These are phyloP conservation scores for Setaria italica DNA, from an alignment of 202 grass and related monocot species.

Conservation along the genomic window DNA sequence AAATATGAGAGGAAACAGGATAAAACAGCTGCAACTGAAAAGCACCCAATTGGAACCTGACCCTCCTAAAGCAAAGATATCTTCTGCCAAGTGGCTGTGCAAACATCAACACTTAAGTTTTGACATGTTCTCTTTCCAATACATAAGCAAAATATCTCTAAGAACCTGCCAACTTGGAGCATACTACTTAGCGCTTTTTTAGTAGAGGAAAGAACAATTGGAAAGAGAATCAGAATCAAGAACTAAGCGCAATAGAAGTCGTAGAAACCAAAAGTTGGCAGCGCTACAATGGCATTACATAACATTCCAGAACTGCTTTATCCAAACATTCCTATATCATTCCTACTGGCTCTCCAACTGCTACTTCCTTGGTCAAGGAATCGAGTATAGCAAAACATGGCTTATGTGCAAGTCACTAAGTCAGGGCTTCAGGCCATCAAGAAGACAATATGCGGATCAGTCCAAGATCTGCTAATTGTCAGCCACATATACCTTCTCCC, in stretches of 20 bases:
- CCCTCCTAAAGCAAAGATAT: background rate
- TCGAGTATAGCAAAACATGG: background rate
- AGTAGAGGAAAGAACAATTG: background rate
- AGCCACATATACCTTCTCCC: slow-evolving; percentile 39
- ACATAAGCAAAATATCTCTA: background rate
- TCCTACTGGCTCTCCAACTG: slow-evolving; percentile 22
- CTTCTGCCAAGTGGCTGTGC: background rate
- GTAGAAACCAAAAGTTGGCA: background rate
- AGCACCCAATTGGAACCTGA: background rate
- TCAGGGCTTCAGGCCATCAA: slow-evolving; percentile 7
- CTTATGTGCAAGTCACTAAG: background rate
- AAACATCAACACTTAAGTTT: background rate
- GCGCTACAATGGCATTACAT: background rate
- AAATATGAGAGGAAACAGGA: background rate
- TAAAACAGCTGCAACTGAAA: background rate
- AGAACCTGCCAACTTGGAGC: no score
- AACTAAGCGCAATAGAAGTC: slow-evolving; percentile 3
- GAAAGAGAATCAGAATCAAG: slow-evolving; percentile 34
- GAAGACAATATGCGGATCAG: background rate
- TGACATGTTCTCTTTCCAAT: background rate
- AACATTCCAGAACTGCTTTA: slow-evolving; percentile 22
- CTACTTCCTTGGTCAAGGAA: slow-evolving; percentile 3
- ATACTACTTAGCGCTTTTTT: background rate
- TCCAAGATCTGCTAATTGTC: slow-evolving; percentile 28
- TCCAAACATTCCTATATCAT: slow-evolving; percentile 1